phyloP scores from a whole-genome alignment of 2,329 filamentous ascomycete genomes.

The Diaporthe batatas region DNA sequence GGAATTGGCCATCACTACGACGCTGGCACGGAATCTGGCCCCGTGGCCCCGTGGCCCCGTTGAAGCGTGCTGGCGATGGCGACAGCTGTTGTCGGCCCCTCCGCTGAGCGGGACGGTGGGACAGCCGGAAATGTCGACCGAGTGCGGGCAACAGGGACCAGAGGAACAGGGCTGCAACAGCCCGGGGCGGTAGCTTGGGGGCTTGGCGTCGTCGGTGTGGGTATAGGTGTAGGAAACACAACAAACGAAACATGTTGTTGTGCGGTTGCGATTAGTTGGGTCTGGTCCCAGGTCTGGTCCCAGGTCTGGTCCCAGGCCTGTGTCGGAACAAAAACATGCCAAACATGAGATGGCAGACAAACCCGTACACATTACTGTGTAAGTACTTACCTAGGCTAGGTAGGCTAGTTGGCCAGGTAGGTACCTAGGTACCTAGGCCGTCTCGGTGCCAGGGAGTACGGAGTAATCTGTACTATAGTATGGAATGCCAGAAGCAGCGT shows the following conservation, averaged over 20 bases:
- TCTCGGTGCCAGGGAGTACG: slow-evolving; percentile 1
- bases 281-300: no score
- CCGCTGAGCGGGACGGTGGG: slow-evolving; percentile 28
- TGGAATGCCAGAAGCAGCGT: background rate
- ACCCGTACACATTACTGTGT: no score
- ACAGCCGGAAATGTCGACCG: slow-evolving; percentile 32
- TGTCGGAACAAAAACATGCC: slow-evolving; percentile 30
- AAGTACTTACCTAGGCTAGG: no score
- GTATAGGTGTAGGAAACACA: background rate
- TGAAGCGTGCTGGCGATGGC: background rate
- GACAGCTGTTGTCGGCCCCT: slow-evolving; percentile 13
- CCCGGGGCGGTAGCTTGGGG: background rate
- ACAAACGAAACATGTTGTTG: slow-evolving; percentile 16
- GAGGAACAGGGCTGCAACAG: slow-evolving; percentile 10
- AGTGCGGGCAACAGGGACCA: background rate
- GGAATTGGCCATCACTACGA: slow-evolving; percentile 10
- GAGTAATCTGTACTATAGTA: no score
- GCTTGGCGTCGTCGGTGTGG: slow-evolving; percentile 31
- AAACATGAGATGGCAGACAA: slow-evolving; percentile 5
- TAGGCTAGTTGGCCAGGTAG: no score
- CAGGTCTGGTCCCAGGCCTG: slow-evolving; percentile 7
- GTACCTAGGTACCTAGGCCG: background rate
- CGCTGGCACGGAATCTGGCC: slow-evolving; percentile 6
- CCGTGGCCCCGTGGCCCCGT: slow-evolving; percentile 8
- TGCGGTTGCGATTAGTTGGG: slow-evolving; percentile 26